Percentiles rank a stretch among this genome's conserved stretches.
Conservation (phyloP, 331 rosid genomes). For the Rosa hybrid region DNA sequence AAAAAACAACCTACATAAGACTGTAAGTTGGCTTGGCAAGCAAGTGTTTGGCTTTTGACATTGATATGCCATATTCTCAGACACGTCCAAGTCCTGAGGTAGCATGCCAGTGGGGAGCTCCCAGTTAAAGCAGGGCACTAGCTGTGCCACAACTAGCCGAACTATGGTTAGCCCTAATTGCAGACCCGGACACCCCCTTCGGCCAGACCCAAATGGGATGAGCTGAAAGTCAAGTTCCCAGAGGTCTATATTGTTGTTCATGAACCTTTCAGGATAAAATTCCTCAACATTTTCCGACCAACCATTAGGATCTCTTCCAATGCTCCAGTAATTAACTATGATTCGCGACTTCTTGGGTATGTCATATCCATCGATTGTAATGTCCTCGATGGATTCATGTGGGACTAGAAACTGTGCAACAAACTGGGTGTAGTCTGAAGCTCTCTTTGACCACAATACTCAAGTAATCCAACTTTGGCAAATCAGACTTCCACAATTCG, state of each 20-base stretch:
- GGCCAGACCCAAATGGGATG: slow-evolving; percentile 54
- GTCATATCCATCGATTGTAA: slow-evolving; percentile 17
- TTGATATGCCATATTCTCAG: slow-evolving; percentile 39
- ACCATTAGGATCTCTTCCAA: slow-evolving; percentile 18
- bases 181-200: slow-evolving; percentile 45
- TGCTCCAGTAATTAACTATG: slow-evolving; percentile 32
- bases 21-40: too few species aligned
- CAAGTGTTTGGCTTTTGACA: too few species aligned
- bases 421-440: slow-evolving; percentile 30
- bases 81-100: slow-evolving; percentile 40
- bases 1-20: neutral
- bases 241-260: too few species aligned
- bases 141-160: slow-evolving; percentile 30
- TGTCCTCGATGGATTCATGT: slow-evolving; percentile 33
- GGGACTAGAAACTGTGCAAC: slow-evolving; percentile 26
- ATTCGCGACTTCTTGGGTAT: slow-evolving; percentile 31
- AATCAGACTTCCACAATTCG: slow-evolving; percentile 34
- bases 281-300: too few species aligned
- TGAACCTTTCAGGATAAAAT: too few species aligned
- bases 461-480: slow-evolving; percentile 38
- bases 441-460: slow-evolving; percentile 42
- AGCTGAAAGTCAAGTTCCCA: neutral
- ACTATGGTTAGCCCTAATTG: slow-evolving; percentile 29
- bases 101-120: slow-evolving; percentile 35
- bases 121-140: slow-evolving; percentile 52